Base-by-base conservation (phyloP, 2,329 filamentous ascomycete species). In the Fusarium pilosicola region DNA sequence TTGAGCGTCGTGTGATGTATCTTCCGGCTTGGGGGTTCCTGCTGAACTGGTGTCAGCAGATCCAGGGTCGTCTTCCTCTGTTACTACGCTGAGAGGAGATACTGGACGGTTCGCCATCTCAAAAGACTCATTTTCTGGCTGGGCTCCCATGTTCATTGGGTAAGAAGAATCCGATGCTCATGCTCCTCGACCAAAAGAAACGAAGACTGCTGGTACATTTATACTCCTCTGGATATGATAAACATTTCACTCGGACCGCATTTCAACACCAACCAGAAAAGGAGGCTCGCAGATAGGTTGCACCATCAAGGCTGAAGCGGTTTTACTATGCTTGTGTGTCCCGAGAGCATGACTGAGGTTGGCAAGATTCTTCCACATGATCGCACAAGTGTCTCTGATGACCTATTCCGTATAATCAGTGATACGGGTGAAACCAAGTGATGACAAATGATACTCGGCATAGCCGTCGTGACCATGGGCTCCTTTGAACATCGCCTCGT, bases 331-430 rank as follows among this genome's bases (percentile, higher is more conserved):
- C 28, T 73, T 62, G 70, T 74, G 32, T 67, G 38, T 51, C 68
- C 39, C 42, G 36, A 48, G 45, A 28, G 24, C n/a, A 34, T 44
- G 30, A n/a, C 22, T 15, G 65, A 36, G 39, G n/a, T 57, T 57
- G 32, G 44, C 58, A 51, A 41, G 26, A 59, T 39, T 32, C 18
- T 46, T 52, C 26, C 70, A 60, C 57, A 57, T 73, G 70, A 74
- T 62, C 55, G 28, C 17, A 41, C 32, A 28, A 28, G 14, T 24
- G 24, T 28, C 11, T 26, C 22, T 32, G 44, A 46, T 48, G 18
- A 13, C 54, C 26, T 18, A 39, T 39, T 20, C 28, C 15, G 20
- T 42, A 38, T 54, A 26, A 13, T 55, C 42, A 34, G 65, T 70
- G 22, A 45, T 38, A 70, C 70, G 28, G 15, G 65, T 60, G 60